Evolutionary conservation across 768 basidiomycete species (phyloP), one percentile per base, ranked within the genome.

Genomic region (Kwoniella sp.): DNA sequence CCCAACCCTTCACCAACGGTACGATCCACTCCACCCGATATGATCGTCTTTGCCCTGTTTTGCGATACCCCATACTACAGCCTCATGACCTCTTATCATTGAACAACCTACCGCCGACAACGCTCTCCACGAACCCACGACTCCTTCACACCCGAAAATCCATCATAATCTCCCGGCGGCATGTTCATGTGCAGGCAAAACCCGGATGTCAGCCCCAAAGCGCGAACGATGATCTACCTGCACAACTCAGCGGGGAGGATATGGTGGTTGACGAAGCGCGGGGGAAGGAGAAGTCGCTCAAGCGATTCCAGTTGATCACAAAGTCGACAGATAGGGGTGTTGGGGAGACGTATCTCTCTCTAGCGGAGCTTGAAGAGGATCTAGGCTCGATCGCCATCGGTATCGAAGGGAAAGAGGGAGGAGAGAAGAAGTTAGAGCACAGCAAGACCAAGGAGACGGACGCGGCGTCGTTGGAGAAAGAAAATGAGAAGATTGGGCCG

Each of bases 261-360:
- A 25, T 55, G 12, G 12, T 22, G n/a, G 23, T 45, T 30, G 41
- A 63, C 9, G 66, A 64, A 37, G 61, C 68, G n/a, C 52, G 76
- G n/a, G 63, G 66, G 37, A 55, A 63, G 38, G 66, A 73, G 38
- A 56, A 70, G 4, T 38, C 57, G n/a, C 17, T 78, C 25, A 78
- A 78, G 54, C 58, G 73, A 59, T 80, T 80, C 61, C 79, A 80
- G 58, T 58, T 80, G 4, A 28, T 80, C 31, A 80, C 77, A 11
- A 80, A 80, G 55, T 72, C 66, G 0, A 54, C 56, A 2, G 77
- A 80, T 65, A 60, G 61, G 20, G 59, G 53, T 0, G 68, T 80
- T 4, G 79, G 75, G 0, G 54, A 59, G 56, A 71, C 70, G 1
- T 78, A 78, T 51, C 30, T 78, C 0, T 60, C 38, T 26, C 47